Percentiles rank a stretch among this genome's conserved stretches.
Conservation (phyloP, 352 stramenopile species). For the Globisporangium polare region DNA sequence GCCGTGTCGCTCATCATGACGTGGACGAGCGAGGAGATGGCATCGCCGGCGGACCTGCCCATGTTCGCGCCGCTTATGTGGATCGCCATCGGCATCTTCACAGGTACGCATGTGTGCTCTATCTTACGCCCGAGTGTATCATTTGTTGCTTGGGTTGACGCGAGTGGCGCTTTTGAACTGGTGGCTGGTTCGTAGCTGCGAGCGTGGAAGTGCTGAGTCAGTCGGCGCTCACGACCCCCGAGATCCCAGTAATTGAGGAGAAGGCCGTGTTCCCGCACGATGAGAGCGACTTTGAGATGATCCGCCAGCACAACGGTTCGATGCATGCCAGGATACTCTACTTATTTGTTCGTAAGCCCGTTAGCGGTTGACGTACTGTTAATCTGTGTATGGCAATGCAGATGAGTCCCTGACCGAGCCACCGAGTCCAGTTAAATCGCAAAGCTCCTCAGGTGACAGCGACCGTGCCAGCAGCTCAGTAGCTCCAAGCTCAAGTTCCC, state of each 20-base stretch:
- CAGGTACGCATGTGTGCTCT: constrained; percentile 22
- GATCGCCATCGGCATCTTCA: constrained; percentile 77
- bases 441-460: neutral
- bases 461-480: neutral
- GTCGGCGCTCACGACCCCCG: constrained; percentile 14
- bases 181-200: constrained; percentile 21
- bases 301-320: constrained; percentile 37
- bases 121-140: no score
- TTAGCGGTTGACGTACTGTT: neutral
- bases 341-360: no score
- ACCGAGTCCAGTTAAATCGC: neutral
- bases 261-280: constrained; percentile 59
- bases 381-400: neutral
- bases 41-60: constrained; percentile 44
- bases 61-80: constrained; percentile 82
- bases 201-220: constrained; percentile 46
- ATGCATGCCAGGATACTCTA: neutral
- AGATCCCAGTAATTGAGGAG: constrained; percentile 40
- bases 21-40: constrained; percentile 48
- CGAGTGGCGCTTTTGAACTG: neutral
- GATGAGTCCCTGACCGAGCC: constrained; percentile 5
- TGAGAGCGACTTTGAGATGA: constrained; percentile 55
- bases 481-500: constrained; percentile 11
- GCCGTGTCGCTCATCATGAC: constrained; percentile 52
- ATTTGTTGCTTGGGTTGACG: neutral